Conservation (phyloP, 441 rosid species). For the Aquilaria agallochum region DNA sequence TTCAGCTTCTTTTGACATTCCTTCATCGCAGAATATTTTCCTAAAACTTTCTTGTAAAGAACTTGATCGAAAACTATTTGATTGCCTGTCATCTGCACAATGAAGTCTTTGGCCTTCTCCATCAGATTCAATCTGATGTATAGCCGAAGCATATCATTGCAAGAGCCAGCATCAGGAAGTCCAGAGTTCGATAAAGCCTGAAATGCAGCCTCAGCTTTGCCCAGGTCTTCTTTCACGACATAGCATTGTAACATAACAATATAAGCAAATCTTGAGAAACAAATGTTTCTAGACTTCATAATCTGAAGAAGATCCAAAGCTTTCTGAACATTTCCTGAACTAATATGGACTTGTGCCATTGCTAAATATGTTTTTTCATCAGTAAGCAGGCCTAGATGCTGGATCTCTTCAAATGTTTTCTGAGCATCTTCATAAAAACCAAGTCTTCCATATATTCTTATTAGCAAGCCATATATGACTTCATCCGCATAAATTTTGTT, state of each 20-base stretch:
- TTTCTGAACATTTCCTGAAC: conserved; percentile 55
- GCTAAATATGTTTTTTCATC: conserved; percentile 88
- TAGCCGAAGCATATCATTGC: conserved; percentile 72
- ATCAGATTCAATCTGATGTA: conserved; percentile 44
- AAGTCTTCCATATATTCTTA: conserved; percentile 89
- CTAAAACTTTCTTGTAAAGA: conserved; percentile 51
- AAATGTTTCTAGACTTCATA: conserved; percentile 68
- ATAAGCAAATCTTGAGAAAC: conserved; percentile 79
- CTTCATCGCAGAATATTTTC: conserved; percentile 52
- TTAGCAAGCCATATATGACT: conserved; percentile 84
- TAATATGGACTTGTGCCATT: conserved; percentile 87
- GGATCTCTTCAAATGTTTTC: conserved; percentile 60
- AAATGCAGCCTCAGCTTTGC: conserved; percentile 72
- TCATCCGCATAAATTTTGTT: conserved; percentile 65
- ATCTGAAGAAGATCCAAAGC: conserved; percentile 57
- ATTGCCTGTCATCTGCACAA: conserved; percentile 46
- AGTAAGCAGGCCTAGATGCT: conserved; percentile 53
- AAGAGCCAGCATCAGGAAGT: conserved; percentile 77
- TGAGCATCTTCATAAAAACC: conserved; percentile 79
- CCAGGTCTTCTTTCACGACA: conserved; percentile 57
- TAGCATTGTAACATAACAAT: conserved; percentile 80
- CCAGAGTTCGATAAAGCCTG: conserved; percentile 62
- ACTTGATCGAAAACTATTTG: conserved; percentile 51
- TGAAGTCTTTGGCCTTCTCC: conserved; percentile 56
- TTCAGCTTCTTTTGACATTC: conserved; percentile 54